These are phyloP conservation scores for Calocybe cyanea DNA, from an alignment of 768 basidiomycete genomes.

Conservation along the genomic window DNA sequence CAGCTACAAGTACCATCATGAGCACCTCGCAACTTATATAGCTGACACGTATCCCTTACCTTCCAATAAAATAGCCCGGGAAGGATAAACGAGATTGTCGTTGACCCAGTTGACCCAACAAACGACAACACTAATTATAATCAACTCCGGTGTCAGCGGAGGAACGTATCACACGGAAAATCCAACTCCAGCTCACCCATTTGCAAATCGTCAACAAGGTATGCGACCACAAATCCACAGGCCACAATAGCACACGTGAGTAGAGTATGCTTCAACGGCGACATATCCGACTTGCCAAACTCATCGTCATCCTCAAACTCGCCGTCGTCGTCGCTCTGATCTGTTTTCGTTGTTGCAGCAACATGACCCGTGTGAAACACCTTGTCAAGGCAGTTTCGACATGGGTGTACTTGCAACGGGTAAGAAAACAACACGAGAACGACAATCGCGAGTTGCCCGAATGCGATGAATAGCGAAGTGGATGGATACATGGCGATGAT, in stretches of 20 bases:
- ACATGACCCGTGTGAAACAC: slow-evolving; percentile 55
- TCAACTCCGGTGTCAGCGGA: slow-evolving; percentile 4
- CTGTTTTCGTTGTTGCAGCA: slow-evolving; percentile 29
- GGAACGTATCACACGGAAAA: neutral
- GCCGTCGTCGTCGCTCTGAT: slow-evolving; percentile 39
- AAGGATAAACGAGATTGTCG: slow-evolving; percentile 94
- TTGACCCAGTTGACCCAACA: slow-evolving; percentile 95
- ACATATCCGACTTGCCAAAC: slow-evolving; percentile 59
- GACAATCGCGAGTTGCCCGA: slow-evolving; percentile 92
- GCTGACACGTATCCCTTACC: slow-evolving; percentile 37
- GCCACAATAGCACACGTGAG: slow-evolving; percentile 67
- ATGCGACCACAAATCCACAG: slow-evolving; percentile 68
- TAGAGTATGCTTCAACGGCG: slow-evolving; percentile 59
- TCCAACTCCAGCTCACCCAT: slow-evolving; percentile 48
- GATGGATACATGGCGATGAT: slow-evolving; percentile 94
- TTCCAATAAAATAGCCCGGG: slow-evolving; percentile 94
- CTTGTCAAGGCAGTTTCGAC: slow-evolving; percentile 88
- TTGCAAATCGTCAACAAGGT: slow-evolving; percentile 73
- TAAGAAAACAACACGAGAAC: slow-evolving; percentile 89
- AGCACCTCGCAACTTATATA: neutral
- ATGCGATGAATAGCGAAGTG: slow-evolving; percentile 86
- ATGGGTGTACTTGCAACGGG: slow-evolving; percentile 92
- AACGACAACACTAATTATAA: slow-evolving; percentile 95
- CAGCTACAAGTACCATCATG: slow-evolving; percentile 39
- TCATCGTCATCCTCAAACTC: slow-evolving; percentile 51